phyloP scores from a whole-genome alignment of 495 filamentous ascomycete genomes.

The Trichoderma reesei region DNA sequence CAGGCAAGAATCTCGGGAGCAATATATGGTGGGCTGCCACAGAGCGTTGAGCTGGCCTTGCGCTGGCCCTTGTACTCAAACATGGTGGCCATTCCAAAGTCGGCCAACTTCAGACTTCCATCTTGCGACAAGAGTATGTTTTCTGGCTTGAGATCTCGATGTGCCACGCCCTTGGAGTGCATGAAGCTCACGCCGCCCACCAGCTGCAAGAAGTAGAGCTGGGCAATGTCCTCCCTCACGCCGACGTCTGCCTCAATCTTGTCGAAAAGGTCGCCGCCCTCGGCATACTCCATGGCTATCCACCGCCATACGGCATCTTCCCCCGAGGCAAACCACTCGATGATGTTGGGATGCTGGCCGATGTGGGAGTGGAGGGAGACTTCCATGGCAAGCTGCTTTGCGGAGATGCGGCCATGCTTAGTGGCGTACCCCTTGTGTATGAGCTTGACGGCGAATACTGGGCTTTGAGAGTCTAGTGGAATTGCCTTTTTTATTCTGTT shows the following conservation, averaged over 20 bases:
- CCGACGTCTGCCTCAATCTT: conserved; percentile 98
- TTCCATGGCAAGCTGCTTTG: conserved; percentile 82
- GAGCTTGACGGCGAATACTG: conserved; percentile 94
- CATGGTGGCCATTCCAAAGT: conserved; percentile 92
- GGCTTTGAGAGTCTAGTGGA: conserved; percentile 54
- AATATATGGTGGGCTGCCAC: conserved; percentile 94
- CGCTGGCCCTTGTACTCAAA: conserved; percentile 77
- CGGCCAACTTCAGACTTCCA: conserved; percentile 89
- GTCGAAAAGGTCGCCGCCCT: conserved; percentile 95
- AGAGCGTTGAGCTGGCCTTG: conserved; percentile 77
- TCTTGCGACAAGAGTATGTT: conserved; percentile 74
- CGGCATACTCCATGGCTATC: conserved; percentile 97
- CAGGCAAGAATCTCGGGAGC: conserved; percentile 78
- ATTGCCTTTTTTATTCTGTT: conserved; percentile 87
- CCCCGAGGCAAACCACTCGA: conserved; percentile 78
- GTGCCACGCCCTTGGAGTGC: conserved; percentile 83
- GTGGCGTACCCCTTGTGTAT: conserved; percentile 94
- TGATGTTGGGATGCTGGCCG: conserved; percentile 83
- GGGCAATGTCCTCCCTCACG: conserved; percentile 83
- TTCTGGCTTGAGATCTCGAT: conserved; percentile 86
- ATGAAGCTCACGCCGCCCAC: conserved; percentile 86
- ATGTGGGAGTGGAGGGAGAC: conserved; percentile 79
- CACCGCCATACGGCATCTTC: conserved; percentile 88
- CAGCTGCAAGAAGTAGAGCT: conserved; percentile 91
- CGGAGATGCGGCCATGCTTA: conserved; percentile 75